These are phyloP conservation scores for Plectosphaerella sp. DNA, from an alignment of 2,329 filamentous ascomycete species.

Conservation along the genomic window DNA sequence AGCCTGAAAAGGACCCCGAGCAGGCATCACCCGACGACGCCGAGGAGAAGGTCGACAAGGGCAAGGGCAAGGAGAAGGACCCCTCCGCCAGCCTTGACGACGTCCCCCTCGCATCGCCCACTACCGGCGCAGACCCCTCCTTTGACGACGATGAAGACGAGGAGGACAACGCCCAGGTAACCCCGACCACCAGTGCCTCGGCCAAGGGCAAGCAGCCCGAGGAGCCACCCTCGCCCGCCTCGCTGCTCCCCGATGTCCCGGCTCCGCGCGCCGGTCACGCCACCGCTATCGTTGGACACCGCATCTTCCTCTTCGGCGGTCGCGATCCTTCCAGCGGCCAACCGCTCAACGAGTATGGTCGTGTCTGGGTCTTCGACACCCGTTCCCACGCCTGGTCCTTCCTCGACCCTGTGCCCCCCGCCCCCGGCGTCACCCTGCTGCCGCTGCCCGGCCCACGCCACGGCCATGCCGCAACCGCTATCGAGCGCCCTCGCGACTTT, in stretches of 20 bases:
- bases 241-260: constrained; percentile 45
- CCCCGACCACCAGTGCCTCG: constrained; percentile 2
- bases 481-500: constrained; percentile 52
- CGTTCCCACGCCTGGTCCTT: constrained; percentile 58
- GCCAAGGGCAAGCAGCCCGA: constrained; percentile 36
- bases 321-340: constrained; percentile 53
- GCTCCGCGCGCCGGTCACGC: constrained; percentile 69
- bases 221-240: constrained; percentile 13
- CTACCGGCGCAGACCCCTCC: constrained; percentile 12
- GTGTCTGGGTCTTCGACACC: constrained; percentile 73
- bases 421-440: constrained; percentile 32
- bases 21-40: constrained; percentile 11
- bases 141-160: constrained; percentile 15
- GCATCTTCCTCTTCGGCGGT: constrained; percentile 79
- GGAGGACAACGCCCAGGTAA: background rate
- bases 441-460: constrained; percentile 60
- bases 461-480: constrained; percentile 62
- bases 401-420: constrained; percentile 51
- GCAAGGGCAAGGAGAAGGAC: constrained; percentile 16
- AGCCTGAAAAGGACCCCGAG: constrained; percentile 6
- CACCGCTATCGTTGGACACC: constrained; percentile 60
- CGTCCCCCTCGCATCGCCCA: constrained; percentile 31
- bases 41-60: constrained; percentile 1
- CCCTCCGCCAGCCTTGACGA: constrained; percentile 30
- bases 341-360: constrained; percentile 70